Conservation (phyloP, 345 rosid species). For the Sapria himalayana region DNA sequence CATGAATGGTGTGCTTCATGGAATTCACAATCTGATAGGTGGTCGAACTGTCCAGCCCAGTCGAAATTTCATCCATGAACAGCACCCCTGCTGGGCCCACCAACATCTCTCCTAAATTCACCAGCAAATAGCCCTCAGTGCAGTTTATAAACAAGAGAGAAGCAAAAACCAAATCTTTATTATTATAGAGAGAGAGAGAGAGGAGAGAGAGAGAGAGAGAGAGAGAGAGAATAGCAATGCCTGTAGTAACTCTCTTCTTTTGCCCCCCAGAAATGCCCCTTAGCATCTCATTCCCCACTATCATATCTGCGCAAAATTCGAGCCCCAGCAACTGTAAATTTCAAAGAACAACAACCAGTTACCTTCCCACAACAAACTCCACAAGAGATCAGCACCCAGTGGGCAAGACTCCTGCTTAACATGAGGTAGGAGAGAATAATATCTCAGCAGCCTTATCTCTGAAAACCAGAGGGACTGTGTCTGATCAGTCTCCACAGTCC, state of each 20-base stretch:
- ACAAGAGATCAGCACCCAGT: no score
- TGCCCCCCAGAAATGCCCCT: slow-evolving; percentile 81
- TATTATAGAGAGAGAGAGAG: no score
- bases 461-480: no score
- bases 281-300: slow-evolving; percentile 53
- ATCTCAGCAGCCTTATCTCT: no score
- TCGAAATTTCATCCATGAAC: slow-evolving; percentile 68
- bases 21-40: slow-evolving; percentile 53
- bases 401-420: no score
- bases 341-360: slow-evolving; percentile 1
- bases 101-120: slow-evolving; percentile 71
- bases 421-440: no score
- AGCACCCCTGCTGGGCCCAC: slow-evolving; percentile 48
- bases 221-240: slow-evolving; percentile 9
- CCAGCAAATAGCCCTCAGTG: no score
- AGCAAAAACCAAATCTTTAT: no score
- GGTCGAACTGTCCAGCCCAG: slow-evolving; percentile 68
- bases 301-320: slow-evolving; percentile 45
- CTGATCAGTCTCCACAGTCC: no score
- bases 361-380: no score
- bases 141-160: no score
- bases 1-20: slow-evolving; percentile 50
- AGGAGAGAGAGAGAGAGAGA: no score
- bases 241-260: slow-evolving; percentile 68
- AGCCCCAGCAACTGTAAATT: slow-evolving; percentile 42